A percentile compares a stretch with the other conserved stretches of the same genome.
Evolutionary conservation across 306 rosid species (phyloP).

Genomic region (Lathyrus aphaca): DNA sequence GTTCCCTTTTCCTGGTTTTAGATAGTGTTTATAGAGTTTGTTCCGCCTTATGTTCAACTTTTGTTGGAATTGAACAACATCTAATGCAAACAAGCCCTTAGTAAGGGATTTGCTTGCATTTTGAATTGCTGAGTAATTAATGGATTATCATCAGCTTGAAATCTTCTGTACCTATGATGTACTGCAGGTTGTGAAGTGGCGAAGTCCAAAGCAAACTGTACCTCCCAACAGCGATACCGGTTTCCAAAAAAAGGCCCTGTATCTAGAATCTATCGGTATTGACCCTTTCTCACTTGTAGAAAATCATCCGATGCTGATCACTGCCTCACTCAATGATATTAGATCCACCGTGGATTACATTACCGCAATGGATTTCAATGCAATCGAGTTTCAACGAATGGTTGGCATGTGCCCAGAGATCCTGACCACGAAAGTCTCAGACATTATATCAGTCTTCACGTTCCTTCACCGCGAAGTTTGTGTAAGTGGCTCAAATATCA

Average conservation of each 20-base stretch:
- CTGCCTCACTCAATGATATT: conserved; percentile 59
- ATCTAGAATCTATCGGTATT: conserved; percentile 81
- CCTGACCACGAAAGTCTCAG: conserved; percentile 63
- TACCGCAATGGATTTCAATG: conserved; percentile 60
- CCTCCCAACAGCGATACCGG: conserved; percentile 41
- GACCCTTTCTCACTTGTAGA: conserved; percentile 71
- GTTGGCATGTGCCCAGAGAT: conserved; percentile 81
- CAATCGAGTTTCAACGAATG: conserved; percentile 64
- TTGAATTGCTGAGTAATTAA: conserved; percentile 1
- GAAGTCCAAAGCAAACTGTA: conserved; percentile 49
- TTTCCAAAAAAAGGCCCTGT: conserved; percentile 69
- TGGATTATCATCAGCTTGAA: conserved; percentile 29
- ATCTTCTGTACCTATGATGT: conserved; percentile 26
- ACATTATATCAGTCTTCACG: conserved; percentile 67
- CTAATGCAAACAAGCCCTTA: too few relatives aligned
- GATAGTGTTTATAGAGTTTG: neutral
- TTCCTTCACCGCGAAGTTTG: conserved; percentile 75
- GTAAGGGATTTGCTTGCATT: neutral
- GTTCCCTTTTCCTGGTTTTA: conserved; percentile 10
- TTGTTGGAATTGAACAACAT: too few relatives aligned
- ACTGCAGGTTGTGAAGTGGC: conserved; percentile 55
- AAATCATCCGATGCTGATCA: conserved; percentile 63
- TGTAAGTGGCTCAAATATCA: conserved; percentile 59
- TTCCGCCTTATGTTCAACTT: too few relatives aligned
- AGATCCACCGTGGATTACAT: conserved; percentile 68